Evolutionary conservation across 2,329 filamentous ascomycete species (phyloP).

Genomic region (Trichoderma atrobrunneum): DNA sequence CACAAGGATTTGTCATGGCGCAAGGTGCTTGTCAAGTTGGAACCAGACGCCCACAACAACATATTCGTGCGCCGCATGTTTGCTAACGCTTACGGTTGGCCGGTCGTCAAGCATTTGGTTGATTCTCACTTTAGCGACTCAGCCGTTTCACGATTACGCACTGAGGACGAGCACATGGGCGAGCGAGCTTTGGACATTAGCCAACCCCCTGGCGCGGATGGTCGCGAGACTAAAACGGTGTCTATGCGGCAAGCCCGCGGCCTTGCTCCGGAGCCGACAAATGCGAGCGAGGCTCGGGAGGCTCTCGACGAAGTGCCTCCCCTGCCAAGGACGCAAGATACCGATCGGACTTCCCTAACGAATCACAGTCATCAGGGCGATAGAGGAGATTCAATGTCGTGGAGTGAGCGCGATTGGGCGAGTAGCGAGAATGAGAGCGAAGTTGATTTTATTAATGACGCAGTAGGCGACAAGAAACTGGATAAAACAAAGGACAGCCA

Average conservation of each 20-base stretch:
- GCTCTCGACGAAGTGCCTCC: constrained; percentile 44
- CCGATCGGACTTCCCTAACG: constrained; percentile 24
- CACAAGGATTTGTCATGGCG: constrained; percentile 91
- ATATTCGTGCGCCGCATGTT: constrained; percentile 97
- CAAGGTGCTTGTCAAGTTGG: constrained; percentile 91
- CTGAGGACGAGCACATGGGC: constrained; percentile 62
- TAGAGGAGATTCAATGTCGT: constrained; percentile 54
- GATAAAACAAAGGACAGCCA: constrained; percentile 16
- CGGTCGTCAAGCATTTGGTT: constrained; percentile 89
- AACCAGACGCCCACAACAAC: constrained; percentile 98
- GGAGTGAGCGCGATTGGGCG: constrained; percentile 65
- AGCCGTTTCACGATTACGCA: constrained; percentile 56
- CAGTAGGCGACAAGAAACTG: constrained; percentile 19
- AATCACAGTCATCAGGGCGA: constrained; percentile 4
- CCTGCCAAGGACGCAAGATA: constrained; percentile 35
- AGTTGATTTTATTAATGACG: constrained; percentile 21
- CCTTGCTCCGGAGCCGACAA: constrained; percentile 16
- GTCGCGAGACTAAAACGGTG: constrained; percentile 57
- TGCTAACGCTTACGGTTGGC: constrained; percentile 96
- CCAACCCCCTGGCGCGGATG: constrained; percentile 58
- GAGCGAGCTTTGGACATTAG: constrained; percentile 66
- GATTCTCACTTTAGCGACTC: constrained; percentile 90
- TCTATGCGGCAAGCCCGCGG: constrained; percentile 21
- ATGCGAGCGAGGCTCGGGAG: constrained; percentile 32
- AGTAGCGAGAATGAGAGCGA: constrained; percentile 52